Percentiles rank a stretch among this genome's conserved stretches.
phyloP scores from a whole-genome alignment of 1,139 yeast genomes.

The Taphrina wiesneri region DNA sequence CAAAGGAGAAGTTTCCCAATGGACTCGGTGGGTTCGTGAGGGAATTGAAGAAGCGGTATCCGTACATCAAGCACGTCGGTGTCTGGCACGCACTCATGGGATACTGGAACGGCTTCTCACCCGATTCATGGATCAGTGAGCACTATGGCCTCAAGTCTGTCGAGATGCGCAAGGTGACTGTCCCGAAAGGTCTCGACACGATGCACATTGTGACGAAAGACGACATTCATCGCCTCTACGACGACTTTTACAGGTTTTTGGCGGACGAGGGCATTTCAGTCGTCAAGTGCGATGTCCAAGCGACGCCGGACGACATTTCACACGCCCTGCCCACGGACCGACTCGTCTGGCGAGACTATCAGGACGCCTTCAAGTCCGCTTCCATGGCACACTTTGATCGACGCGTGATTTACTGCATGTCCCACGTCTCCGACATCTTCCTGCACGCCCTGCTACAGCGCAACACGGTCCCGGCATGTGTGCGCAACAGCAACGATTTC shows the following conservation, averaged over 20 bases:
- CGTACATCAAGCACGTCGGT: slow-evolving; percentile 44
- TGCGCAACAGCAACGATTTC: slow-evolving; percentile 45
- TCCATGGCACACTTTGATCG: slow-evolving; percentile 42
- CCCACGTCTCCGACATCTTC: slow-evolving; percentile 44
- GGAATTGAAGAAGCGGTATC: slow-evolving; percentile 41
- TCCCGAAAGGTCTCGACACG: slow-evolving; percentile 11
- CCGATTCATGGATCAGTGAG: slow-evolving; percentile 38
- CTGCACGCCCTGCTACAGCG: slow-evolving; percentile 39
- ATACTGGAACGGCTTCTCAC: slow-evolving; percentile 45
- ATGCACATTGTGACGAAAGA: slow-evolving; percentile 36
- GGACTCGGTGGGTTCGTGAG: slow-evolving; percentile 43
- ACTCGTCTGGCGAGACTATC: slow-evolving; percentile 41
- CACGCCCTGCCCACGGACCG: slow-evolving; percentile 36
- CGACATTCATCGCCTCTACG: slow-evolving; percentile 41
- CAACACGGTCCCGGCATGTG: slow-evolving; percentile 39
- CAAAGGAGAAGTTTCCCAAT: slow-evolving; percentile 42
- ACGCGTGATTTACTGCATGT: slow-evolving; percentile 44
- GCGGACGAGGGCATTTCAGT: slow-evolving; percentile 42
- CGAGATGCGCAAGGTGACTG: slow-evolving; percentile 13
- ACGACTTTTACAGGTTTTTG: slow-evolving; percentile 43
- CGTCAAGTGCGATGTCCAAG: slow-evolving; percentile 45
- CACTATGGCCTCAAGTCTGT: slow-evolving; percentile 35
- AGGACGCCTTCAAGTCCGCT: slow-evolving; percentile 41
- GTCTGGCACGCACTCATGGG: slow-evolving; percentile 46
- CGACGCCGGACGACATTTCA: slow-evolving; percentile 42